These are phyloP conservation scores for Ganoderma lucidum DNA, from an alignment of 1,284 basidiomycete species.

Conservation along the genomic window DNA sequence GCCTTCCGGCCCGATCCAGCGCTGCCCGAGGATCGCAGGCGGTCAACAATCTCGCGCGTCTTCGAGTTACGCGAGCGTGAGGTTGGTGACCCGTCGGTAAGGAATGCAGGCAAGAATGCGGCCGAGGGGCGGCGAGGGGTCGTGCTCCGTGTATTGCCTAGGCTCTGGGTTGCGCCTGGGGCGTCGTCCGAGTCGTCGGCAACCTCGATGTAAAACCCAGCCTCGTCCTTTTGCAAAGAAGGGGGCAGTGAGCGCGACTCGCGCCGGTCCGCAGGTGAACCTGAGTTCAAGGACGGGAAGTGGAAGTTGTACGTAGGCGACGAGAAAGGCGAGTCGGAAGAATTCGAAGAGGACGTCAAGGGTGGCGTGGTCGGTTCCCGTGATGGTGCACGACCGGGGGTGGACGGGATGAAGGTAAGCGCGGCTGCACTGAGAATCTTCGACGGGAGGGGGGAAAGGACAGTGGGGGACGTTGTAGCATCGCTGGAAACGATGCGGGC, in stretches of 20 bases:
- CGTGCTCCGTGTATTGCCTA: constrained; percentile 34
- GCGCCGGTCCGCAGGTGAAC: constrained; percentile 34
- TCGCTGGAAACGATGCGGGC: constrained; percentile 38
- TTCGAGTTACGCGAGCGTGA: constrained; percentile 38
- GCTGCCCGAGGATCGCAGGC: constrained; percentile 37
- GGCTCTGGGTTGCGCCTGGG: constrained; percentile 26
- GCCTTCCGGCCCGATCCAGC: constrained; percentile 34
- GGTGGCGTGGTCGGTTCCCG: constrained; percentile 31
- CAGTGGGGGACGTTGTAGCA: constrained; percentile 22
- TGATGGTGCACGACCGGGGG: constrained; percentile 18
- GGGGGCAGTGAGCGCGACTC: constrained; percentile 41
- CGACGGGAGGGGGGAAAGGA: constrained; percentile 39
- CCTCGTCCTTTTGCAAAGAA: constrained; percentile 41
- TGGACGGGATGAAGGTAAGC: constrained; percentile 41
- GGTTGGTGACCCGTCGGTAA: constrained; percentile 33
- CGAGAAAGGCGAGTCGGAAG: constrained; percentile 36
- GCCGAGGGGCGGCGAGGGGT: constrained; percentile 39
- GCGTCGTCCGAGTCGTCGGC: constrained; percentile 23
- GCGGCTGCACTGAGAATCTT: constrained; percentile 44
- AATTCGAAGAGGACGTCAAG: constrained; percentile 34
- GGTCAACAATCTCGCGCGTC: constrained; percentile 45
- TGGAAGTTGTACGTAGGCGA: constrained; percentile 43
- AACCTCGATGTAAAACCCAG: constrained; percentile 42
- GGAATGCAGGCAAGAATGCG: constrained; percentile 39
- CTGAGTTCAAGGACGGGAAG: constrained; percentile 40